Evolutionary conservation across 331 rosid genomes (phyloP), one percentile per base, ranked within the genome.

Genomic region (Arachis monticola): DNA sequence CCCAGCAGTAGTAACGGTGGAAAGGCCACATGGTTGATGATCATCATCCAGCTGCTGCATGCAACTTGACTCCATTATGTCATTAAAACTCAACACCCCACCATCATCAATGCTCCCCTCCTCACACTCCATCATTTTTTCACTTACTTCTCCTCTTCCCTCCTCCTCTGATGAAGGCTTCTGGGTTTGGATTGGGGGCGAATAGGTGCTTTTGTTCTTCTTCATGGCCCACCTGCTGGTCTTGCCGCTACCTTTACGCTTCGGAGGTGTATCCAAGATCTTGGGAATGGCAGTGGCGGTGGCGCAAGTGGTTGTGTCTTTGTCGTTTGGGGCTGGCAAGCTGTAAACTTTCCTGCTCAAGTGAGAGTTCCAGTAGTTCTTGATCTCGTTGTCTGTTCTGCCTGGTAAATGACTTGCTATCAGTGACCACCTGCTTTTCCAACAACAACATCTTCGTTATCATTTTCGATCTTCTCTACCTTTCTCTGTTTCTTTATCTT

Each of bases 321-420:
- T 35, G 4, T 9, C 10, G 6, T 7, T 38, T 17, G 84, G 68
- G 17, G 82, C 81, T 10, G 83, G 71, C 67, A 83, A 80, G 9
- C 72, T 86, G 70, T 79, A 79, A 10, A 87, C 75, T 79, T 84
- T 91, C 10, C 98, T 81, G 30, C 96, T 88, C 71, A 92, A 52
- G 52, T 92, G 95, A 5, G 96, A 88, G 51, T 92, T 92, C 98
- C 98, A 92, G 44, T 92, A 85, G 59, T 92, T 92, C 30, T 92
- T 92, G 10, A 92, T 90, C 71, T 92, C 97, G 70, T 92, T 92
- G 85, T 92, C 98, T 1, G 98, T 92, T 88, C 98, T 83, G 10
- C 98, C 98, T 0, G 93, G 88, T 65, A 92, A 64, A 41, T 92
- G 89, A 67, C 89, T 80, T 1, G 98, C 98, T 35, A 92, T 92